Evolutionary conservation across 805 yeast species (phyloP).

Genomic region (Myxozyma neglecta): DNA sequence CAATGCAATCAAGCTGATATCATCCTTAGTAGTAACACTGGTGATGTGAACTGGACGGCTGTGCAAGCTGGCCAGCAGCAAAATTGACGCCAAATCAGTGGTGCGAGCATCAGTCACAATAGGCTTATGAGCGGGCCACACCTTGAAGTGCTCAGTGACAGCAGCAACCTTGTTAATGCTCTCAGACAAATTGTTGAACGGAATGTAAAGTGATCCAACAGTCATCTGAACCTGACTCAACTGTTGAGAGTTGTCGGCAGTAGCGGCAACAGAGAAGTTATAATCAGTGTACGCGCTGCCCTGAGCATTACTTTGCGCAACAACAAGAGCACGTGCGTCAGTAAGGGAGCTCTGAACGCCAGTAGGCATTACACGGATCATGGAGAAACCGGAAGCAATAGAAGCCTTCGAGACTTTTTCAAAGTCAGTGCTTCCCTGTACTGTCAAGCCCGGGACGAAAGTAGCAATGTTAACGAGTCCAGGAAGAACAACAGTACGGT

Average conservation of each 20-base stretch:
- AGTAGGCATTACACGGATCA: constrained; percentile 75
- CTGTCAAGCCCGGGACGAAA: constrained; percentile 67
- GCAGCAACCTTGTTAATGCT: constrained; percentile 64
- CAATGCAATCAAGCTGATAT: constrained; percentile 77
- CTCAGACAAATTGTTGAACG: constrained; percentile 69
- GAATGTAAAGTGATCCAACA: constrained; percentile 79
- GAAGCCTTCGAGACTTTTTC: constrained; percentile 69
- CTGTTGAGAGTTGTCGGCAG: constrained; percentile 62
- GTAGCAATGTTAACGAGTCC: constrained; percentile 84
- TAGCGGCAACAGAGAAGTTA: constrained; percentile 80
- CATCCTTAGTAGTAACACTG: constrained; percentile 77
- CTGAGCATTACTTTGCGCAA: constrained; percentile 58
- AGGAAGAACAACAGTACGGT: constrained; percentile 76
- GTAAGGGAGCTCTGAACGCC: constrained; percentile 62
- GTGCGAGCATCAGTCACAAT: constrained; percentile 90
- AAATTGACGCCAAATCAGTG: constrained; percentile 87
- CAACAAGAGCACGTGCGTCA: constrained; percentile 63
- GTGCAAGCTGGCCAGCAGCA: constrained; percentile 85
- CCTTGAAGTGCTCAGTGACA: constrained; percentile 72
- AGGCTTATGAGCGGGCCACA: constrained; percentile 83
- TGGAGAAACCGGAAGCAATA: constrained; percentile 84
- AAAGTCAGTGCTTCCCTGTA: constrained; percentile 53
- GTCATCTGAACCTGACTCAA: constrained; percentile 60
- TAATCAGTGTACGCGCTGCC: constrained; percentile 75
- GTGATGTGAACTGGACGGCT: constrained; percentile 84